Evolutionary conservation across 768 basidiomycete species (phyloP).

Genomic region (Cyathus striatus): DNA sequence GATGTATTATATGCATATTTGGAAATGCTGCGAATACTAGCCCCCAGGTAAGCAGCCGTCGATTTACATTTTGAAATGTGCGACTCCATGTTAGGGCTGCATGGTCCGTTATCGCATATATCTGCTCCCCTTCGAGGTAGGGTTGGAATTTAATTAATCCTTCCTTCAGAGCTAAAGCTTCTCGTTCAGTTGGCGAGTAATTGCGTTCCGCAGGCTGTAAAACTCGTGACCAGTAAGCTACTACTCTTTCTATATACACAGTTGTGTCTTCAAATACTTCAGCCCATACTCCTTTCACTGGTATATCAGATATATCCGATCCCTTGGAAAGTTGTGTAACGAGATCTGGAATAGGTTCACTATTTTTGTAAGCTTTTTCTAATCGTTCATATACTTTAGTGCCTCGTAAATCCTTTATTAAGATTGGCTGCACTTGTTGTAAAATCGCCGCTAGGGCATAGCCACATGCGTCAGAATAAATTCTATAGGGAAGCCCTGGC

Average conservation of each 20-base stretch:
- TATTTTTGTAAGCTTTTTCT: slow-evolving; percentile 10
- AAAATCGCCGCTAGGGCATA: slow-evolving; percentile 19
- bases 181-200: slow-evolving; percentile 5
- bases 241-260: slow-evolving; percentile 17
- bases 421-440: slow-evolving; percentile 26
- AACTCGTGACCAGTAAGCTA: slow-evolving; percentile 12
- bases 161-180: too few species aligned
- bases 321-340: slow-evolving; percentile 14
- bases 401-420: slow-evolving; percentile 17
- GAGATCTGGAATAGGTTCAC: slow-evolving; percentile 15
- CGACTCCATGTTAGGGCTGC: too few species aligned
- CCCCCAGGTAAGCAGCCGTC: too few species aligned
- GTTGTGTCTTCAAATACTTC: slow-evolving; percentile 20
- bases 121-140: slow-evolving; percentile 7
- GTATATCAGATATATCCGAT: too few species aligned
- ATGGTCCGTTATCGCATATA: slow-evolving; percentile 6
- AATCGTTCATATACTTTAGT: slow-evolving; percentile 19
- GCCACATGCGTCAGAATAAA: slow-evolving; percentile 31
- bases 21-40: too few species aligned
- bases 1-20: too few species aligned
- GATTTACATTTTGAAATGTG: too few species aligned
- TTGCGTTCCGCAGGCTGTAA: too few species aligned
- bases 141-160: too few species aligned
- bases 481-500: slow-evolving; percentile 20
- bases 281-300: too few species aligned